A percentile compares a stretch with the other conserved stretches of the same genome.
These are phyloP conservation scores for Cystobasidiaceae sp. DNA, from an alignment of 1,284 basidiomycete genomes.

Conservation along the genomic window DNA sequence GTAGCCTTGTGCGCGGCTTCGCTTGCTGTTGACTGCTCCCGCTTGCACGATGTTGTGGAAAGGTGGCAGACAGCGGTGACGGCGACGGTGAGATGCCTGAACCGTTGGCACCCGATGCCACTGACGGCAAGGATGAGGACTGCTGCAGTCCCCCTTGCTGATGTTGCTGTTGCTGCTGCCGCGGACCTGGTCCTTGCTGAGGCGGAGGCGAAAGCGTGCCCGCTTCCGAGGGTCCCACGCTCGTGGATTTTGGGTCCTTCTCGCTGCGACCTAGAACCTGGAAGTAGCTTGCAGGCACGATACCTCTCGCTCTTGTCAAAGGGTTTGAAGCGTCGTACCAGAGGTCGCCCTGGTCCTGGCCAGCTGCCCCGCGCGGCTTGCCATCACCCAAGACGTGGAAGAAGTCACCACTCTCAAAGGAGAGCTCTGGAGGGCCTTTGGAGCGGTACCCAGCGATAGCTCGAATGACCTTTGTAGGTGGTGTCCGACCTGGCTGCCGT, in stretches of 20 bases:
- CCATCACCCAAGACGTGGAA: constrained; percentile 86
- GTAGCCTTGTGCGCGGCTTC: constrained; percentile 35
- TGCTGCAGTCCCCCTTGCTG: constrained; percentile 2
- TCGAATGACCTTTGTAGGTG: constrained; percentile 92
- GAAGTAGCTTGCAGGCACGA: constrained; percentile 79
- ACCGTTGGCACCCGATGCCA: constrained; percentile 34
- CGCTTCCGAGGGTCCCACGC: constrained; percentile 21
- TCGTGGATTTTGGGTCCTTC: constrained; percentile 32
- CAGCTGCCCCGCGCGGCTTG: constrained; percentile 41
- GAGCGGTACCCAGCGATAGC: constrained; percentile 68
- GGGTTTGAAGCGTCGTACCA: constrained; percentile 60
- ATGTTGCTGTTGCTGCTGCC: not conserved
- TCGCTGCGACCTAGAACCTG: constrained; percentile 54
- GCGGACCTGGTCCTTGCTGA: not conserved
- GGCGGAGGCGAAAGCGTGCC: constrained; percentile 7
- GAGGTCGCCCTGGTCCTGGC: constrained; percentile 32
- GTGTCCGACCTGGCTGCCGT: constrained; percentile 48
- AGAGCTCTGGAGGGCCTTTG: constrained; percentile 75
- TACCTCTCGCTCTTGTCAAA: constrained; percentile 78
- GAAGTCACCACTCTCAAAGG: constrained; percentile 92
- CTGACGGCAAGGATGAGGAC: constrained; percentile 17
- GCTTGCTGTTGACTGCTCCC: not conserved
- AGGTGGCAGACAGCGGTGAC: constrained; percentile 13
- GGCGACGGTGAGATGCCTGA: constrained; percentile 36
- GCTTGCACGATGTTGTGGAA: constrained; percentile 10